Percentiles rank a stretch among this genome's conserved stretches.
These are phyloP conservation scores for Mycena filopes DNA, from an alignment of 768 basidiomycete species.

Conservation along the genomic window DNA sequence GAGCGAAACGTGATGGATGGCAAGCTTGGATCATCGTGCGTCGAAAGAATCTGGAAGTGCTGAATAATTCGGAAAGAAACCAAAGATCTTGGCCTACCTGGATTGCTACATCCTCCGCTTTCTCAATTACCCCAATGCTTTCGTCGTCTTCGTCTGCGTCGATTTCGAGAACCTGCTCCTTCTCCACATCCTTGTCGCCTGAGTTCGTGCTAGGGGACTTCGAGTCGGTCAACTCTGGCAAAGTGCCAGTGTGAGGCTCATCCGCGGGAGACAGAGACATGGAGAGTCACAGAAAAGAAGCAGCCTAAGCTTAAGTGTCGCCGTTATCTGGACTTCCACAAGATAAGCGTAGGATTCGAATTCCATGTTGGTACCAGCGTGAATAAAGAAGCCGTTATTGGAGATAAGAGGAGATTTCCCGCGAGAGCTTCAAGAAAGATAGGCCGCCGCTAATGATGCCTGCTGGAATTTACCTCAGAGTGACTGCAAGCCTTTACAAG, in stretches of 20 bases:
- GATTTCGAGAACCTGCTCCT: constrained; percentile 14
- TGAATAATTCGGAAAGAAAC: background rate
- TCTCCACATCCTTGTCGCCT: constrained; percentile 18
- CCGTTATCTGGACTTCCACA: constrained; percentile 4
- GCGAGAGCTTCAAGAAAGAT: too few relatives aligned
- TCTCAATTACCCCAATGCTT: constrained; percentile 44
- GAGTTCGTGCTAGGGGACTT: constrained; percentile 18
- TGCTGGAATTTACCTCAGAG: too few relatives aligned
- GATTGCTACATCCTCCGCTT: constrained; percentile 56
- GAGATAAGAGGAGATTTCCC: background rate
- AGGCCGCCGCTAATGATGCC: too few relatives aligned
- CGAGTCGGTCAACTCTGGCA: constrained; percentile 20
- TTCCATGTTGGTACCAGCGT: background rate
- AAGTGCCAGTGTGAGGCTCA: constrained; percentile 1
- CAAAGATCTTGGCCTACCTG: constrained; percentile 40
- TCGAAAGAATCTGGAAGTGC: constrained; percentile 53
- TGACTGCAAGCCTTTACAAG: too few relatives aligned
- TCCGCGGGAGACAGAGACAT: constrained; percentile 16
- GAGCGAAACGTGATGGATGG: constrained; percentile 61
- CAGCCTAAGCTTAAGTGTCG: background rate
- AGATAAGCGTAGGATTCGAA: constrained; percentile 10
- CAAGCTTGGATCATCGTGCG: constrained; percentile 58
- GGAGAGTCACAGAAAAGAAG: background rate
- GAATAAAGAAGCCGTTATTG: background rate
- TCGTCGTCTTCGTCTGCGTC: constrained; percentile 25